Evolutionary conservation across 305 asterid species (phyloP).

Genomic region (Solanum hybrid): DNA sequence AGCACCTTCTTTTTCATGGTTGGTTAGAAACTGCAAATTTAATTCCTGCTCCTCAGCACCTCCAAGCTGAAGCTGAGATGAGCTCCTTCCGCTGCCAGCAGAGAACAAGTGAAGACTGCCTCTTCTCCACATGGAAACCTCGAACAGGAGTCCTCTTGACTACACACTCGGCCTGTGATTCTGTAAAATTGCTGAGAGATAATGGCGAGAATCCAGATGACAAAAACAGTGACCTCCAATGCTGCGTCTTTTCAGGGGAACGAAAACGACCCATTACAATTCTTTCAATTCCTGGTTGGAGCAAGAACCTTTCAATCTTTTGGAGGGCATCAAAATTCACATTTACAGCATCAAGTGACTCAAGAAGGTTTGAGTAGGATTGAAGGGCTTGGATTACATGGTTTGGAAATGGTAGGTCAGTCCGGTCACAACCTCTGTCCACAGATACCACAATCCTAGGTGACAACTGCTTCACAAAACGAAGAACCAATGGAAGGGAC

Average conservation of each 20-base stretch:
- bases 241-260: conserved; percentile 67
- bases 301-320: conserved; percentile 76
- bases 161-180: conserved; percentile 84
- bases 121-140: conserved; percentile 84
- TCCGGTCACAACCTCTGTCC: conserved; percentile 78
- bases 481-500: conserved; percentile 47
- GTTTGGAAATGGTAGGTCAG: conserved; percentile 72
- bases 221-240: conserved; percentile 74
- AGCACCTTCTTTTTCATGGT: conserved; percentile 27
- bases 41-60: conserved; percentile 37
- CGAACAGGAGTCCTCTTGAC: conserved; percentile 75
- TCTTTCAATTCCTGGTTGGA: conserved; percentile 70
- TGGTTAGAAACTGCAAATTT: conserved; percentile 1
- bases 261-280: conserved; percentile 39
- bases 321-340: conserved; percentile 69
- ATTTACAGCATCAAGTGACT: conserved; percentile 84
- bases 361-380: conserved; percentile 62
- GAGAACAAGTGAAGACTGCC: conserved; percentile 79
- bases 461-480: conserved; percentile 56
- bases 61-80: conserved; percentile 93
- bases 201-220: conserved; percentile 76
- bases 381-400: conserved; percentile 81
- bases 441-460: conserved; percentile 81
- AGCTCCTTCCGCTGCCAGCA: conserved; percentile 95
- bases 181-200: conserved; percentile 75